Conservation (phyloP, 768 basidiomycete genomes). For the Cystobasidiopsis lactophilus region DNA sequence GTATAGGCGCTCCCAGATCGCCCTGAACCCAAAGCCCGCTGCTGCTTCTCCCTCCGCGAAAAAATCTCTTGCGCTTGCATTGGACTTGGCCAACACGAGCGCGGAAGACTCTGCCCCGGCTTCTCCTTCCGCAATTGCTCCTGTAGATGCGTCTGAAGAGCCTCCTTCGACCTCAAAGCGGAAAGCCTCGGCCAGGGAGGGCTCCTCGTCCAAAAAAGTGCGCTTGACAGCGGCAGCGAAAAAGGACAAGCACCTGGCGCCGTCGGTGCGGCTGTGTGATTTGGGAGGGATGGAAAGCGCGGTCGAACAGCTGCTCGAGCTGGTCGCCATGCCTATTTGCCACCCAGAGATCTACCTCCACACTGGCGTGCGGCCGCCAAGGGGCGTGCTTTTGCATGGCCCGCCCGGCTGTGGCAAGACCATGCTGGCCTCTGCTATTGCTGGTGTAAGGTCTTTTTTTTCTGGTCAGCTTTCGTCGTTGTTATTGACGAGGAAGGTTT, state of each 20-base stretch:
- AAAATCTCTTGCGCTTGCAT: too few relatives aligned
- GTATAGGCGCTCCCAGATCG: too few relatives aligned
- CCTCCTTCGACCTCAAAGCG: too few relatives aligned
- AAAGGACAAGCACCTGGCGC: conserved; percentile 29
- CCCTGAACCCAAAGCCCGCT: too few relatives aligned
- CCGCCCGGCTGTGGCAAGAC: conserved; percentile 98
- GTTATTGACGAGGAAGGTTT: not conserved
- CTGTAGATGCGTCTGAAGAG: too few relatives aligned
- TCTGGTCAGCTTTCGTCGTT: not conserved
- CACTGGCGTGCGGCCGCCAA: conserved; percentile 74
- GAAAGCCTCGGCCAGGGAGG: too few relatives aligned
- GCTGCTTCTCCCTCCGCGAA: too few relatives aligned
- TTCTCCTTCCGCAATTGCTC: too few relatives aligned
- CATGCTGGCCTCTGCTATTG: conserved; percentile 75
- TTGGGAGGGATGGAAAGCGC: conserved; percentile 69
- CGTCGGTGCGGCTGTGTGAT: conserved; percentile 52
- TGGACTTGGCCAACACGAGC: too few relatives aligned
- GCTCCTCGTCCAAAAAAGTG: too few relatives aligned
- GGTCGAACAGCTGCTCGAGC: conserved; percentile 78
- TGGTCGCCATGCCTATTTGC: conserved; percentile 83
- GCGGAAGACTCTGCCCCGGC: too few relatives aligned
- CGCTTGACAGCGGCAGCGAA: too few relatives aligned
- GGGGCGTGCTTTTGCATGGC: conserved; percentile 80
- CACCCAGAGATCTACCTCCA: conserved; percentile 91
- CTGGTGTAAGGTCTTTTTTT: conserved; percentile 43